A percentile compares a stretch with the other conserved stretches of the same genome.
These are phyloP conservation scores for Penicillium olsonii DNA, from an alignment of 2,329 filamentous ascomycete genomes.

Conservation along the genomic window DNA sequence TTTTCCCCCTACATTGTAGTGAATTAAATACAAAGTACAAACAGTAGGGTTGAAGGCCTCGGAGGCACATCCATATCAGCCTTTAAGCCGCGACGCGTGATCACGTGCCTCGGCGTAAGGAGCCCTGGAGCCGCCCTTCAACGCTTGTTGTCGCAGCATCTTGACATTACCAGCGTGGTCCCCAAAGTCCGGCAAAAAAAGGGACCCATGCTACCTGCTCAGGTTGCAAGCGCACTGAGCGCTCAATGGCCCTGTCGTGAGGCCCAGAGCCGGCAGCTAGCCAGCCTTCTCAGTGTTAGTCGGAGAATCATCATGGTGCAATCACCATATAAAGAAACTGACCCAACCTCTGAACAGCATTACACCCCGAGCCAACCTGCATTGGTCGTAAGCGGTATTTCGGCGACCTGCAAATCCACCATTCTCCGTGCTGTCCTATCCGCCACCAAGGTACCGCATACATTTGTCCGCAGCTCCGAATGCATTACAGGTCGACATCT, in stretches of 20 bases:
- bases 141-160: slow-evolving; percentile 8
- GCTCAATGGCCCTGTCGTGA: slow-evolving; percentile 48
- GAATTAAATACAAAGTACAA: neutral
- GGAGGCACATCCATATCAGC: neutral
- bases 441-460: slow-evolving; percentile 53
- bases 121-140: slow-evolving; percentile 5
- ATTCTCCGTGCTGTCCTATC: slow-evolving; percentile 66
- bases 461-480: slow-evolving; percentile 46
- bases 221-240: slow-evolving; percentile 38
- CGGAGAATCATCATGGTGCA: neutral
- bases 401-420: slow-evolving; percentile 82
- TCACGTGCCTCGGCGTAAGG: slow-evolving; percentile 17
- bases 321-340: neutral
- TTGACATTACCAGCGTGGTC: neutral
- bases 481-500: slow-evolving; percentile 50
- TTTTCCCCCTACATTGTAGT: neutral
- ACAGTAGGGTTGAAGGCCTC: no score
- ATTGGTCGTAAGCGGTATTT: slow-evolving; percentile 78
- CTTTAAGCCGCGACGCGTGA: slow-evolving; percentile 18
- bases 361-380: slow-evolving; percentile 68
- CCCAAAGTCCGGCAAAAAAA: neutral
- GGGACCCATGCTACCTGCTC: slow-evolving; percentile 31
- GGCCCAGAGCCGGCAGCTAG: slow-evolving; percentile 43
- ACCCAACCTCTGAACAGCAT: slow-evolving; percentile 27
- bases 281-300: slow-evolving; percentile 44